A percentile compares a stretch with the other conserved stretches of the same genome.
These are phyloP conservation scores for Neoboletus magnificus DNA, from an alignment of 768 basidiomycete species.

Conservation along the genomic window DNA sequence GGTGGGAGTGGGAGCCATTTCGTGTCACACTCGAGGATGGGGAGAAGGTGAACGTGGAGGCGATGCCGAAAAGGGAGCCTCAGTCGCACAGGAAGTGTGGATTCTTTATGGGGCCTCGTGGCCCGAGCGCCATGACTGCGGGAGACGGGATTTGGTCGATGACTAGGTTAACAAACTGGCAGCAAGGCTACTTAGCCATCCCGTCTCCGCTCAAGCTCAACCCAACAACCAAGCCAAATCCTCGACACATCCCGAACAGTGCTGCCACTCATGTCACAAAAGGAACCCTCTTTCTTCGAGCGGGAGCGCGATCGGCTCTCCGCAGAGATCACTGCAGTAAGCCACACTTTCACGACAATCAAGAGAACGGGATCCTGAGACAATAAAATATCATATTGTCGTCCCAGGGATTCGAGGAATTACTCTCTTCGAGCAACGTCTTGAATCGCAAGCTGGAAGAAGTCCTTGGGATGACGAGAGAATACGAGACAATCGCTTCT, in stretches of 20 bases:
- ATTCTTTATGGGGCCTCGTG: neutral
- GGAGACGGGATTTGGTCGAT: neutral
- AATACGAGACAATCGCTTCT: conserved; percentile 84
- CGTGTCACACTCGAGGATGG: neutral
- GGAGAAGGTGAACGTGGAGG: neutral
- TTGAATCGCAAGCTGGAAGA: conserved; percentile 92
- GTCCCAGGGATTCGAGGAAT: conserved; percentile 77
- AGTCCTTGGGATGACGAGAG: conserved; percentile 86
- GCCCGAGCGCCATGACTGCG: neutral
- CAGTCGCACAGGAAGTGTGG: neutral
- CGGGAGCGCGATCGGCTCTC: conserved; percentile 74
- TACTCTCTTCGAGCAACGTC: conserved; percentile 79
- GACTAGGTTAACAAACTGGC: neutral
- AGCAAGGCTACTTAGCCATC: neutral
- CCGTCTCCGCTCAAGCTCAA: neutral
- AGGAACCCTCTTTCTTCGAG: conserved; percentile 66
- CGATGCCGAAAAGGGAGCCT: neutral
- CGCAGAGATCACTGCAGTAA: conserved; percentile 69
- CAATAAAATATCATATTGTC: too few relatives aligned
- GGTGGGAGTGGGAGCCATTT: conserved; percentile 17
- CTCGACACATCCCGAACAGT: too few relatives aligned
- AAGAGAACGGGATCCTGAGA: neutral
- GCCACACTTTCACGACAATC: conserved; percentile 11
- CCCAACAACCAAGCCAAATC: too few relatives aligned
- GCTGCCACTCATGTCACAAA: conserved; percentile 23